Evolutionary conservation across 352 stramenopile genomes (phyloP).

Genomic region (Peronospora farinosa): DNA sequence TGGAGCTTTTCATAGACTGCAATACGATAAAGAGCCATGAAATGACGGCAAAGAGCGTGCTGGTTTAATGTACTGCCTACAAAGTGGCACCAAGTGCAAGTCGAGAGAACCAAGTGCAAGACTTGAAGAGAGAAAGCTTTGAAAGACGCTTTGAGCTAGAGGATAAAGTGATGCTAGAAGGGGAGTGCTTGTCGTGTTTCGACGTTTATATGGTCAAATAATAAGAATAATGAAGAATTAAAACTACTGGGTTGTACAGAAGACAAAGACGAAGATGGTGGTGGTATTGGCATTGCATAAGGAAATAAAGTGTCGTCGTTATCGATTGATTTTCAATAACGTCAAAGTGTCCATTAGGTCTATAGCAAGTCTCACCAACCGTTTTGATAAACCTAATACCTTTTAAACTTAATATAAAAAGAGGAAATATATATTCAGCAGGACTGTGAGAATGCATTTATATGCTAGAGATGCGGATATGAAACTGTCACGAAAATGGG

Average conservation of each 20-base stretch:
- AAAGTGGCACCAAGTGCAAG: too few relatives aligned
- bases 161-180: slow-evolving; percentile 1
- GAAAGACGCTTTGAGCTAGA: slow-evolving; percentile 12
- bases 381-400: background rate
- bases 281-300: background rate
- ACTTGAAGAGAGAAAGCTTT: too few relatives aligned
- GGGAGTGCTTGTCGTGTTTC: slow-evolving; percentile 1
- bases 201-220: background rate
- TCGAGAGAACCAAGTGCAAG: too few relatives aligned
- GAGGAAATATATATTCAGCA: too few relatives aligned
- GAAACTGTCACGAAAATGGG: background rate
- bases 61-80: too few relatives aligned
- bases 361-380: background rate
- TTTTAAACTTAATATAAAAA: background rate
- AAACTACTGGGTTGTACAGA: slow-evolving; percentile 5
- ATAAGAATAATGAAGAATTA: background rate
- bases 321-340: slow-evolving; percentile 12
- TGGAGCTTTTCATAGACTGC: too few relatives aligned
- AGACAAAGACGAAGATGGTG: slow-evolving; percentile 7
- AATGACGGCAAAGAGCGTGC: too few relatives aligned
- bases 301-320: background rate
- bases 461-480: background rate
- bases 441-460: background rate
- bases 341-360: background rate
- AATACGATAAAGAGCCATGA: too few relatives aligned